A percentile compares a stretch with the other conserved stretches of the same genome.
phyloP scores from a whole-genome alignment of 2,329 filamentous ascomycete species.

The Trichoderma sp. region DNA sequence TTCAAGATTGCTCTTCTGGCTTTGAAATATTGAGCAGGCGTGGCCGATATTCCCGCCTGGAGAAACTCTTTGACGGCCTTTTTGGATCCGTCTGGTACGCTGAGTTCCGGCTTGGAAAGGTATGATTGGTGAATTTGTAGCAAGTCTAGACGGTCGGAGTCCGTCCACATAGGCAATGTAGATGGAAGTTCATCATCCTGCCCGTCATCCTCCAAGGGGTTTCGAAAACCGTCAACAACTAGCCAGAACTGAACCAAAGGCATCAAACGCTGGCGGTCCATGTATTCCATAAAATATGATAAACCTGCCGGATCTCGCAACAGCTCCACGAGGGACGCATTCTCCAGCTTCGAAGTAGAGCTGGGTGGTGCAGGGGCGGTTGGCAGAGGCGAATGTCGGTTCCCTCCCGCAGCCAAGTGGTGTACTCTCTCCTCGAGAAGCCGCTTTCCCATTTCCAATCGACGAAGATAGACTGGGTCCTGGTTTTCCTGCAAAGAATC shows the following conservation, averaged over 20 bases:
- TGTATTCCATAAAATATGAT: slow-evolving; percentile 99
- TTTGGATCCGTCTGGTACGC: slow-evolving; percentile 71
- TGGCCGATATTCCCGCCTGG: slow-evolving; percentile 74
- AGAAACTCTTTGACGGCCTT: slow-evolving; percentile 77
- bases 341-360: slow-evolving; percentile 65
- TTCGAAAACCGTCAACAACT: slow-evolving; percentile 94
- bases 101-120: slow-evolving; percentile 78
- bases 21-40: slow-evolving; percentile 77
- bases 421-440: slow-evolving; percentile 88
- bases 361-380: slow-evolving; percentile 35
- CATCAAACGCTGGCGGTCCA: slow-evolving; percentile 90
- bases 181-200: slow-evolving; percentile 61
- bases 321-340: slow-evolving; percentile 80
- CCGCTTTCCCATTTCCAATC: slow-evolving; percentile 88
- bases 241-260: slow-evolving; percentile 96
- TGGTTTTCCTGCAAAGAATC: slow-evolving; percentile 78
- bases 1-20: slow-evolving; percentile 81
- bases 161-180: slow-evolving; percentile 71
- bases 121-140: slow-evolving; percentile 92
- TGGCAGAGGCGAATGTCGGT: slow-evolving; percentile 44
- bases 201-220: slow-evolving; percentile 83
- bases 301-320: slow-evolving; percentile 86
- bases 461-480: slow-evolving; percentile 83
- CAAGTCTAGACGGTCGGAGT: slow-evolving; percentile 84
- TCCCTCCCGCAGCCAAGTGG: slow-evolving; percentile 72